Conservation (phyloP, 805 yeast genomes). For the Debaryomyces tyrocola region DNA sequence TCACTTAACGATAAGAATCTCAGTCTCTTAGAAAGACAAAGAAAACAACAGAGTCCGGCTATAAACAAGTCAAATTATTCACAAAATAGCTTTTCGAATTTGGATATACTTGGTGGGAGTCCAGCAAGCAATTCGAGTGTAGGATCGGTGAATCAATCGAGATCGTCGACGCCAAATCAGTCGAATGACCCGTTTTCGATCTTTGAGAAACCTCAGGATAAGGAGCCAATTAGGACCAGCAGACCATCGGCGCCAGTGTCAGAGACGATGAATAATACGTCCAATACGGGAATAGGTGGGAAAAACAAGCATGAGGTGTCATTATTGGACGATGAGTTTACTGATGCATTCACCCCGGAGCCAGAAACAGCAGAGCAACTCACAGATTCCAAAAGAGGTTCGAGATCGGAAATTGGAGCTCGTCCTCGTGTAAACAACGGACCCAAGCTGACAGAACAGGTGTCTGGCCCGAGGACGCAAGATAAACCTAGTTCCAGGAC, state of each 20-base stretch:
- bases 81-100: conserved; percentile 29
- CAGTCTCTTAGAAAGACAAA: conserved; percentile 28
- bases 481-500: too few species aligned
- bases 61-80: conserved; percentile 2
- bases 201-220: conserved; percentile 9
- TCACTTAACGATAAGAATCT: conserved; percentile 9
- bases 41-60: conserved; percentile 6
- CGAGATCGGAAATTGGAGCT: not conserved
- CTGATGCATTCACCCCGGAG: conserved; percentile 32
- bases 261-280: too few species aligned
- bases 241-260: not conserved
- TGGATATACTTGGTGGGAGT: conserved; percentile 32
- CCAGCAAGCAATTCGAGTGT: not conserved
- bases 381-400: not conserved
- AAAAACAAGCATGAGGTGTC: conserved; percentile 4
- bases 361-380: conserved; percentile 1
- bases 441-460: too few species aligned
- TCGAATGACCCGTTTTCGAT: conserved; percentile 26
- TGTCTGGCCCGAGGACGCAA: too few species aligned
- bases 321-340: conserved; percentile 44
- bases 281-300: not conserved
- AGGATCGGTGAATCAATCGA: not conserved
- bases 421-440: not conserved
- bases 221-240: not conserved
- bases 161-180: conserved; percentile 2